These are phyloP conservation scores for Houttuynia cordata DNA, from an alignment of 164 flowering plant species.

Conservation along the genomic window DNA sequence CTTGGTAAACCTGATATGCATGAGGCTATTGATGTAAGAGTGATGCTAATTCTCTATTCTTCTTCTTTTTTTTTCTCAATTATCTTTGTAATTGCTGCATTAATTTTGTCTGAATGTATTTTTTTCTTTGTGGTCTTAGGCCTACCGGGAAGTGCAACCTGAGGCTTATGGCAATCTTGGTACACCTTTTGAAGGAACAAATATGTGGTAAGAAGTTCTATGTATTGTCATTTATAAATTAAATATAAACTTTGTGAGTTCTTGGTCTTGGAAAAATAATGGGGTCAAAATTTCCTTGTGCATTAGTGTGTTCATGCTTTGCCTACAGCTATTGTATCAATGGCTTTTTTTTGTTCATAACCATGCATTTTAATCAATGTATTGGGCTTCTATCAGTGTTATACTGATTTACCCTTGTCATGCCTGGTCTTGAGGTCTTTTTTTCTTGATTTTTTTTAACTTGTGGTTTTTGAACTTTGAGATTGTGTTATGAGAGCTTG, in stretches of 20 bases:
- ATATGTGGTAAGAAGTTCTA: constrained; percentile 50
- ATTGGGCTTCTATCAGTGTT: background rate
- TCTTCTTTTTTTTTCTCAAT: background rate
- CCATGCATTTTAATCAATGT: background rate
- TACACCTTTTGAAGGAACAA: constrained; percentile 51
- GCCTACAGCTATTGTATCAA: background rate
- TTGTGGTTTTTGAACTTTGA: too few species aligned
- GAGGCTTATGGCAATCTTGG: constrained; percentile 75
- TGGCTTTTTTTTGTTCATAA: background rate
- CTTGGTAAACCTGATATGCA: constrained; percentile 84
- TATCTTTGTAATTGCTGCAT: too few species aligned
- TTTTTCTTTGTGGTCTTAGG: constrained; percentile 21
- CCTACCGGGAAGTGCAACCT: constrained; percentile 49
- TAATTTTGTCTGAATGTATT: background rate
- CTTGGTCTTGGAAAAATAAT: background rate
- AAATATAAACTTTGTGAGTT: constrained; percentile 9
- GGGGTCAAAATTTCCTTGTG: too few species aligned
- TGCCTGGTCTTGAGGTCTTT: background rate
- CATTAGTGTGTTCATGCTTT: background rate
- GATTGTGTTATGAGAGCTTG: too few species aligned
- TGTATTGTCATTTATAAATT: background rate
- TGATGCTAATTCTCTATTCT: background rate
- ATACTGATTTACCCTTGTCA: background rate
- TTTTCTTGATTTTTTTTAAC: background rate
- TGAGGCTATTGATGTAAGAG: constrained; percentile 93